Evolutionary conservation across 2,329 filamentous ascomycete species (phyloP).

Genomic region (Hymenoscyphus fructigenus): DNA sequence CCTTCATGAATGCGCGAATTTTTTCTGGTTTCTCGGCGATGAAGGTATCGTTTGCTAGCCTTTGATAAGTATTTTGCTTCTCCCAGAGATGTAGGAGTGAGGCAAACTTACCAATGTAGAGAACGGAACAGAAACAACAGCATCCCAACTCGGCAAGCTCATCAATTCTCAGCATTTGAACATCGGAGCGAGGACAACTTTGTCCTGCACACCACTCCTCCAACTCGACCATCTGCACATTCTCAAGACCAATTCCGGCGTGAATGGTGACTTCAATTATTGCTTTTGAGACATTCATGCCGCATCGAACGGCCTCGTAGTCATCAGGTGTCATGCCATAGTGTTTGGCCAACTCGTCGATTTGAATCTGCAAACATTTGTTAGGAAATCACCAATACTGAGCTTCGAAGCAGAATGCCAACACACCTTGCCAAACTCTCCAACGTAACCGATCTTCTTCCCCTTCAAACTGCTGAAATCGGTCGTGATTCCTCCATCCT

Average conservation of each 20-base stretch:
- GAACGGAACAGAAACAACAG: conserved; percentile 81
- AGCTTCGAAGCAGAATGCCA: background rate
- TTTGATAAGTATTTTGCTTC: no score
- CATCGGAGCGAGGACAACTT: conserved; percentile 62
- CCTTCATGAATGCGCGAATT: conserved; percentile 66
- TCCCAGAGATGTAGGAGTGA: background rate
- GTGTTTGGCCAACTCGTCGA: conserved; percentile 76
- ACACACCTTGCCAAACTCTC: conserved; percentile 65
- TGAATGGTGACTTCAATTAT: conserved; percentile 73
- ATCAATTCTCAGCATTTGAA: conserved; percentile 80
- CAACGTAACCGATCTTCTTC: conserved; percentile 76
- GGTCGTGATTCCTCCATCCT: conserved; percentile 69
- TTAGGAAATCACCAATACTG: background rate
- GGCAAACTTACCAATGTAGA: conserved; percentile 62
- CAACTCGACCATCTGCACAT: conserved; percentile 81
- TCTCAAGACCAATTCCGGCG: conserved; percentile 75
- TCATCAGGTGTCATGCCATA: conserved; percentile 72
- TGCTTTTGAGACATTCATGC: conserved; percentile 78
- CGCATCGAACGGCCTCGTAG: conserved; percentile 75
- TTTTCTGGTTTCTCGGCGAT: conserved; percentile 64
- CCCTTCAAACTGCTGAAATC: conserved; percentile 75
- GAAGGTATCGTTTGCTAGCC: conserved; percentile 61
- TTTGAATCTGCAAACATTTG: conserved; percentile 61
- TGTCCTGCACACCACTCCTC: conserved; percentile 70
- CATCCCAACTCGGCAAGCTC: conserved; percentile 76